phyloP scores from a whole-genome alignment of 148 eudicot species.

The Vaccinium myrtillus region DNA sequence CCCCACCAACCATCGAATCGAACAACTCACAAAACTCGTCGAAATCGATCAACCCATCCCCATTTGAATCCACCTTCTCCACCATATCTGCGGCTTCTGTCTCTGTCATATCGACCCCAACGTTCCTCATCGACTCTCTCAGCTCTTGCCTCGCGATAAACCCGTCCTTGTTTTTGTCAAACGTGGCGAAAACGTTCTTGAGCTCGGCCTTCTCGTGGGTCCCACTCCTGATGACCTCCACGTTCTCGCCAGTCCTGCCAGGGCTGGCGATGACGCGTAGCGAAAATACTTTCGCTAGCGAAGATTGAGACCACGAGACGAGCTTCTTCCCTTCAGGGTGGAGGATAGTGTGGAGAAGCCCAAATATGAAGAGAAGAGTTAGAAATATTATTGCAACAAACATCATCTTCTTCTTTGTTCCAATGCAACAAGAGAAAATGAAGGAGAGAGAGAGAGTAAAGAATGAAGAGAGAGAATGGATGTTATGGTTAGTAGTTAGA shows the following conservation, averaged over 20 bases:
- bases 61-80: conserved; percentile 52
- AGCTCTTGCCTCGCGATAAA: conserved; percentile 67
- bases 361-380: conserved; percentile 29
- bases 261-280: background rate
- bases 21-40: conserved; percentile 60
- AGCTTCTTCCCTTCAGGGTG: conserved; percentile 30
- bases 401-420: conserved; percentile 11
- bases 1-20: conserved; percentile 22
- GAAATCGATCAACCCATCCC: conserved; percentile 67
- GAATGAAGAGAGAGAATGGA: background rate
- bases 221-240: background rate
- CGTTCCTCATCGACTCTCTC: conserved; percentile 51
- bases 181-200: conserved; percentile 55
- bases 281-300: background rate
- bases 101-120: conserved; percentile 42
- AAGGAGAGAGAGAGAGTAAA: background rate
- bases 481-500: background rate
- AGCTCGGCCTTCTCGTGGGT: conserved; percentile 8
- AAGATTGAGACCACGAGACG: conserved; percentile 18
- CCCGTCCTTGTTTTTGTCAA: conserved; percentile 81
- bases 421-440: conserved; percentile 12
- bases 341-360: conserved; percentile 28
- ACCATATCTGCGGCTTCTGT: conserved; percentile 57
- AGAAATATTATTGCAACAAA: conserved; percentile 20
- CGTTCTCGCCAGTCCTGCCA: background rate